A percentile compares a stretch with the other conserved stretches of the same genome.
Evolutionary conservation across 2,329 filamentous ascomycete genomes (phyloP).

Genomic region (Colletotrichum sp.): DNA sequence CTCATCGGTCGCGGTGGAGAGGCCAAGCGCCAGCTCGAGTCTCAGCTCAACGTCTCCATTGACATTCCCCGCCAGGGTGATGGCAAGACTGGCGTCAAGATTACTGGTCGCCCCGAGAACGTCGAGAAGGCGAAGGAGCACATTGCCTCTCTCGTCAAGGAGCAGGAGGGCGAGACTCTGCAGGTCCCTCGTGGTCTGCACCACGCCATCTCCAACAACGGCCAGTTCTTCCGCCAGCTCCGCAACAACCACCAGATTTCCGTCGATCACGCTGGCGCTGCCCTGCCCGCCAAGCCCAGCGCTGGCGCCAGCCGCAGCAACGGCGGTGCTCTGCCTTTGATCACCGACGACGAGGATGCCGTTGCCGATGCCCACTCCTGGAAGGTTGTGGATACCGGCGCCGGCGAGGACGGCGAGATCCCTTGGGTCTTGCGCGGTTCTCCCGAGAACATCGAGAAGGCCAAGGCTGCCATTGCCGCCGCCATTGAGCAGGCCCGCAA

Average conservation of each 20-base stretch:
- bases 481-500: conserved; percentile 76
- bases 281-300: conserved; percentile 73
- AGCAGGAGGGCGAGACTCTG: conserved; percentile 88
- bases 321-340: conserved; percentile 77
- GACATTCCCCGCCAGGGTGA: conserved; percentile 92
- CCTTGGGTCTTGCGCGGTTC: conserved; percentile 89
- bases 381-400: conserved; percentile 73
- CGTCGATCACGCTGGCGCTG: conserved; percentile 86
- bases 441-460: conserved; percentile 80
- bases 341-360: conserved; percentile 81
- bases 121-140: conserved; percentile 89
- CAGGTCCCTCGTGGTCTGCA: conserved; percentile 83
- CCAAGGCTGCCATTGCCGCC: conserved; percentile 74
- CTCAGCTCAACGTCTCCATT: conserved; percentile 83
- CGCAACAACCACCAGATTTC: conserved; percentile 87
- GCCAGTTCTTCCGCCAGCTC: conserved; percentile 90
- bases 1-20: conserved; percentile 94
- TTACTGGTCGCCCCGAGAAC: conserved; percentile 78
- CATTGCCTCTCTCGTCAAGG: conserved; percentile 79
- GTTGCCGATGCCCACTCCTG: conserved; percentile 77
- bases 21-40: conserved; percentile 82
- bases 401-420: conserved; percentile 72
- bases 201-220: conserved; percentile 85
- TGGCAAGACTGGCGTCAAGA: conserved; percentile 83
- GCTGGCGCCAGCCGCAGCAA: conserved; percentile 56